Percentiles rank a stretch among this genome's conserved stretches.
Conservation (phyloP, 2,329 filamentous ascomycete species). For the Plenodomus tracheiphilus region DNA sequence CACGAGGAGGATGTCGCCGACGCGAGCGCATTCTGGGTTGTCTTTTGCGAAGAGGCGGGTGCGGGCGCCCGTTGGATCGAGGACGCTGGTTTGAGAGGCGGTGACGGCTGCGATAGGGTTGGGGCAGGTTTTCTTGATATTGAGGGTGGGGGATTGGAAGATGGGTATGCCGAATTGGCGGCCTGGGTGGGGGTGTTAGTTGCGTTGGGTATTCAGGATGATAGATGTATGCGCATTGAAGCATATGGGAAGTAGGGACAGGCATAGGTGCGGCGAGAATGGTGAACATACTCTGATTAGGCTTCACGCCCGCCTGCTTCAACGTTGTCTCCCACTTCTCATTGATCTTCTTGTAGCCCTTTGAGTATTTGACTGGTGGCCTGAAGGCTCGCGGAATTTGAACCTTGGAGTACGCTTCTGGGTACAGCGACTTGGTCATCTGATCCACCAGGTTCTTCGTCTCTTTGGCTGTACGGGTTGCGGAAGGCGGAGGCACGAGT, state of each 20-base stretch:
- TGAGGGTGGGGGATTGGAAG: slow-evolving; percentile 56
- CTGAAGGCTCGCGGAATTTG: not conserved
- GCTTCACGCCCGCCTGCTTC: slow-evolving; percentile 14
- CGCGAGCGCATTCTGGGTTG: slow-evolving; percentile 77
- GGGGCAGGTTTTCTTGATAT: slow-evolving; percentile 59
- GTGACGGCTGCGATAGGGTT: slow-evolving; percentile 72
- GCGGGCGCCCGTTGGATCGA: slow-evolving; percentile 85
- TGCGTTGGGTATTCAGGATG: not conserved
- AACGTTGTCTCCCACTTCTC: slow-evolving; percentile 16
- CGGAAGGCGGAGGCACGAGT: slow-evolving; percentile 1
- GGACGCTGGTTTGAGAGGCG: slow-evolving; percentile 67
- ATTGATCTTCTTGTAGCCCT: slow-evolving; percentile 10
- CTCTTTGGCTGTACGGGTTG: slow-evolving; percentile 1
- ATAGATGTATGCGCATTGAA: not conserved
- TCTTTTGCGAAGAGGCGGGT: slow-evolving; percentile 76
- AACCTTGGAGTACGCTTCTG: not conserved
- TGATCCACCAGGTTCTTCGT: not conserved
- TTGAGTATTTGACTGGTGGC: not conserved
- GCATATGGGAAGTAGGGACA: no score
- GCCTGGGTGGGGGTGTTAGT: slow-evolving; percentile 12
- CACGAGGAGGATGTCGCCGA: slow-evolving; percentile 90
- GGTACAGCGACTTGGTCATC: slow-evolving; percentile 1
- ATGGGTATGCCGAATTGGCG: slow-evolving; percentile 52
- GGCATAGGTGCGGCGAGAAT: no score
- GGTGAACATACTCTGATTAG: slow-evolving; percentile 15